Evolutionary conservation across 208 protist species (phyloP).

Genomic region (Phytomonas serpens): DNA sequence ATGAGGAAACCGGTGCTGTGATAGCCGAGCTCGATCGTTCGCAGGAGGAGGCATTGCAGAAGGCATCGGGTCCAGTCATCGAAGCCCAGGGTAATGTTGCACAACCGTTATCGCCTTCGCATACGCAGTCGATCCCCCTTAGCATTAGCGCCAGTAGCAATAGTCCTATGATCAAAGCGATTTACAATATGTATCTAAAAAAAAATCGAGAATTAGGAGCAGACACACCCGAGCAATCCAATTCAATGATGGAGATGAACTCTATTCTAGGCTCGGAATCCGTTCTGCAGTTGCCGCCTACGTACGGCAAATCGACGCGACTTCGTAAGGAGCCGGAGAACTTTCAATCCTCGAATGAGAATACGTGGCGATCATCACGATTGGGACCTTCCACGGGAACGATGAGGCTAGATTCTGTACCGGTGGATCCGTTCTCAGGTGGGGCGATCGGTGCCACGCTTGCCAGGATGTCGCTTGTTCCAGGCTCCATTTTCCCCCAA

Average conservation of each 20-base stretch:
- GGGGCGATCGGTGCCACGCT: background rate
- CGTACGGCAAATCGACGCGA: constrained; percentile 41
- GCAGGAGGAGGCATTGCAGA: constrained; percentile 9
- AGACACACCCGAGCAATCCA: background rate
- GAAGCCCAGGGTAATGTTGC: background rate
- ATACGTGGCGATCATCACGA: background rate
- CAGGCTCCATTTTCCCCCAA: background rate
- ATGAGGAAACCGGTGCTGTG: constrained; percentile 43
- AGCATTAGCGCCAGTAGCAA: background rate
- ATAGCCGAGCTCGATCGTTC: constrained; percentile 18
- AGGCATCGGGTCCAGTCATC: background rate
- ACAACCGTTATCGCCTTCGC: background rate
- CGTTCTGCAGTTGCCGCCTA: constrained; percentile 24
- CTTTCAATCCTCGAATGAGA: constrained; percentile 1
- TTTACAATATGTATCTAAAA: background rate
- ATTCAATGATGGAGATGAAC: background rate
- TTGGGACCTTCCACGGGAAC: background rate
- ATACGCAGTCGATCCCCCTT: background rate
- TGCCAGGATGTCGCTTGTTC: background rate
- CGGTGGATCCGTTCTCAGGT: background rate
- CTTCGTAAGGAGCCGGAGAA: constrained; percentile 10
- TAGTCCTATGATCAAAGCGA: background rate
- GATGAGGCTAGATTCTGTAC: background rate
- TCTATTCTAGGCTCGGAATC: background rate
- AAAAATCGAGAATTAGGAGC: background rate